Percentiles rank a stretch among this genome's conserved stretches.
These are phyloP conservation scores for Chalciporus chontae DNA, from an alignment of 768 basidiomycete species.

Conservation along the genomic window DNA sequence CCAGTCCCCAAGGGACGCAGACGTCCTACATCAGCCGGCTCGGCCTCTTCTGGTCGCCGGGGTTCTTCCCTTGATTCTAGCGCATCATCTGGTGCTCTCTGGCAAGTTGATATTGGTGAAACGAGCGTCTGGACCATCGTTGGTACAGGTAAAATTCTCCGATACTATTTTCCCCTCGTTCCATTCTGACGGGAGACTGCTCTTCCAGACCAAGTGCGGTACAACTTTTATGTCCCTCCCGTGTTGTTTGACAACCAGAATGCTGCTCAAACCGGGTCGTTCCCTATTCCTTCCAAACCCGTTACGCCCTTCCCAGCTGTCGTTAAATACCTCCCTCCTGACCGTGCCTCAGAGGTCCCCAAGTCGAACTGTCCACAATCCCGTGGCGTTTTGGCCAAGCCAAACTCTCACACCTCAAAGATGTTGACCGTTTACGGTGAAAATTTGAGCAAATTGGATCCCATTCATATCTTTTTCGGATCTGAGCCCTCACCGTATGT, in stretches of 20 bases:
- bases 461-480: constrained; percentile 82
- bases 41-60: constrained; percentile 62
- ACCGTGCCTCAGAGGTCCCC: constrained; percentile 79
- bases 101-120: constrained; percentile 91
- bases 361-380: constrained; percentile 66
- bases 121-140: constrained; percentile 95
- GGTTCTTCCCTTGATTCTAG: constrained; percentile 64
- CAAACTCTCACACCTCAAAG: constrained; percentile 73
- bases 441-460: constrained; percentile 82
- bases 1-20: constrained; percentile 50
- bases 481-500: constrained; percentile 83
- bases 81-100: constrained; percentile 74
- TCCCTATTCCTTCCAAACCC: constrained; percentile 77
- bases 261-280: constrained; percentile 65
- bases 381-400: constrained; percentile 68
- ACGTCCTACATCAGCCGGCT: constrained; percentile 75
- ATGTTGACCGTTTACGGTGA: constrained; percentile 87
- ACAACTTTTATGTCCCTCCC: constrained; percentile 91
- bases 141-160: constrained; percentile 64
- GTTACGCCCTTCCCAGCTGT: constrained; percentile 85
- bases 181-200: constrained; percentile 15
- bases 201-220: constrained; percentile 76
- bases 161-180: constrained; percentile 3
- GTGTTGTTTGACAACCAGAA: constrained; percentile 79
- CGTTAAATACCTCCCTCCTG: constrained; percentile 88